Conservation (phyloP, 441 rosid species). For the Melastoma candidum region DNA sequence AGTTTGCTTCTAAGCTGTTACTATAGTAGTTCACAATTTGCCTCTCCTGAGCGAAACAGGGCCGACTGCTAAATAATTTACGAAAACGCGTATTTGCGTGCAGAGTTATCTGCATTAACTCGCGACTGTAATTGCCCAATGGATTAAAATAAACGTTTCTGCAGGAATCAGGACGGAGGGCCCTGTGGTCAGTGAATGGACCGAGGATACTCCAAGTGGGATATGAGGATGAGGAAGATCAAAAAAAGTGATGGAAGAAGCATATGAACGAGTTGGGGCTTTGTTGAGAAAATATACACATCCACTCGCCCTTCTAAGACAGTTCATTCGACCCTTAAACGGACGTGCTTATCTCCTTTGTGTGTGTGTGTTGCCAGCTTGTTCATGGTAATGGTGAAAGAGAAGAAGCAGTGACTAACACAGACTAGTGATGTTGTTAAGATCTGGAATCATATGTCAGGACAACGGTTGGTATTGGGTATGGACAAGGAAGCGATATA, state of each 20-base stretch:
- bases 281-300: slow-evolving; percentile 33
- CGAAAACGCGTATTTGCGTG: background rate
- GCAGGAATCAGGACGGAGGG: slow-evolving; percentile 80
- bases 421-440: background rate
- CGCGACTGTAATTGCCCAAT: no score
- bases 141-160: background rate
- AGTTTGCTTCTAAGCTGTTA: no score
- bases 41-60: slow-evolving; percentile 25
- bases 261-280: slow-evolving; percentile 77
- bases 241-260: slow-evolving; percentile 68
- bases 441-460: no score
- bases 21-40: no score
- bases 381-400: slow-evolving; percentile 35
- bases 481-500: no score
- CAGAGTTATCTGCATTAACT: no score
- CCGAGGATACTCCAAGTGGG: slow-evolving; percentile 78
- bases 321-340: background rate
- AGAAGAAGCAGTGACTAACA: slow-evolving; percentile 26
- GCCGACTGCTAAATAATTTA: slow-evolving; percentile 6
- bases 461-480: no score
- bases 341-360: background rate
- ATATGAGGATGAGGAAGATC: slow-evolving; percentile 76
- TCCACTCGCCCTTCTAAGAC: background rate
- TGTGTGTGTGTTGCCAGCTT: slow-evolving; percentile 29
- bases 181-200: slow-evolving; percentile 88